phyloP scores from a whole-genome alignment of 2,329 filamentous ascomycete species.

The Aspergillus pseudoviridinutans region DNA sequence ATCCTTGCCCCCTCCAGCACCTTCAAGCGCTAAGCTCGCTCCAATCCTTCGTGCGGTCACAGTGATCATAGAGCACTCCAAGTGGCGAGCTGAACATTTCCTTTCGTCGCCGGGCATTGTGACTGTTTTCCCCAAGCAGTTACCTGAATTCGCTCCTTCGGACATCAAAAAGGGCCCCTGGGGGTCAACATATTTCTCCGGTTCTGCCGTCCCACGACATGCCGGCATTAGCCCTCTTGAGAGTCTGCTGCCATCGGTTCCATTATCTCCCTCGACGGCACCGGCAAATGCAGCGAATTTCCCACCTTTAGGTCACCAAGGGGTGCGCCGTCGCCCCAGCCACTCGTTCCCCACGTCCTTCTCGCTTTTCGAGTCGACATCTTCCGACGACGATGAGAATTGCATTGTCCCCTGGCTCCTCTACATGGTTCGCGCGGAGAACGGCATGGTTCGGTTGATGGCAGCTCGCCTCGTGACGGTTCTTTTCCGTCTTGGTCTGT shows the following conservation, averaged over 20 bases:
- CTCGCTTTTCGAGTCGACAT: conserved; percentile 34
- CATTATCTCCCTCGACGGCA: conserved; percentile 30
- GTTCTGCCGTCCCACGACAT: conserved; percentile 46
- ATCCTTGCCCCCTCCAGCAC: conserved; percentile 60
- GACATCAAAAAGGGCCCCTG: conserved; percentile 50
- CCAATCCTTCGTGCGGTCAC: conserved; percentile 73
- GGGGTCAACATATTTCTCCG: conserved; percentile 52
- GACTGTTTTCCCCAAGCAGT: conserved; percentile 60
- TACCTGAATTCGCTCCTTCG: conserved; percentile 49
- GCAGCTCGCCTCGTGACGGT: conserved; percentile 66
- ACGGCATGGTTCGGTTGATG: conserved; percentile 60
- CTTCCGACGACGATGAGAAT: conserved; percentile 61
- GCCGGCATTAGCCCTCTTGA: conserved; percentile 58
- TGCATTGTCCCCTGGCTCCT: conserved; percentile 72
- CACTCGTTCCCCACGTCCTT: conserved; percentile 35
- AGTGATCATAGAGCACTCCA: conserved; percentile 73
- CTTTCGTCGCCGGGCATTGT: conserved; percentile 65
- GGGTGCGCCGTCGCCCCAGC: conserved; percentile 32
- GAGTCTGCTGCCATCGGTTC: conserved; percentile 56
- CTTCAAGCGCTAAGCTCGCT: conserved; percentile 56
- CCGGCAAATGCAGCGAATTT: conserved; percentile 43
- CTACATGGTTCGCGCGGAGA: conserved; percentile 55
- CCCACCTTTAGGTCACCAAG: conserved; percentile 50
- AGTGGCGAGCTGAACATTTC: conserved; percentile 69
- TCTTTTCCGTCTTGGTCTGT: conserved; percentile 65